Evolutionary conservation across 2,329 filamentous ascomycete species (phyloP).

Genomic region (Ophiostoma triangulosporum): DNA sequence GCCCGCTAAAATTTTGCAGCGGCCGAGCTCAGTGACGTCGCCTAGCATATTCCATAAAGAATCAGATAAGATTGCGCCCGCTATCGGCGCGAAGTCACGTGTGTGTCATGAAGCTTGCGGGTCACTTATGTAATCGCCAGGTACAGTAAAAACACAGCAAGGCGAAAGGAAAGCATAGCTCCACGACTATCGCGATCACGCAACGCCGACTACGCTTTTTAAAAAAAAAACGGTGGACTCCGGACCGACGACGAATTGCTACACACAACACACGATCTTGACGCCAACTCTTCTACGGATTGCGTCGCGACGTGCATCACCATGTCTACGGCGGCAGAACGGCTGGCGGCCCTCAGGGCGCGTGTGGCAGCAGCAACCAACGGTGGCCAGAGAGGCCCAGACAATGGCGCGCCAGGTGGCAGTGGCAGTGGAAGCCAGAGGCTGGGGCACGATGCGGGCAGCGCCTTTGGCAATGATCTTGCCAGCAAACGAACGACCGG

Average conservation of each 20-base stretch:
- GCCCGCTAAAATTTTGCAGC: not conserved
- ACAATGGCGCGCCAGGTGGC: not conserved
- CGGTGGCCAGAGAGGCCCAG: not conserved
- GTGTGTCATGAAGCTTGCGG: too few relatives aligned
- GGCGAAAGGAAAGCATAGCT: not conserved
- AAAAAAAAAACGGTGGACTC: too few relatives aligned
- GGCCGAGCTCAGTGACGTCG: not conserved
- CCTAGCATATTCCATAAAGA: not conserved
- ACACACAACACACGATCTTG: not conserved
- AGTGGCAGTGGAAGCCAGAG: not conserved
- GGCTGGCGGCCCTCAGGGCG: slow-evolving; percentile 65
- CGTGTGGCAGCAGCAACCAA: slow-evolving; percentile 59
- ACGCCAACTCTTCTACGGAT: not conserved
- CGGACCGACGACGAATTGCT: not conserved
- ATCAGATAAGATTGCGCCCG: slow-evolving; percentile 7
- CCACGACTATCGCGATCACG: not conserved
- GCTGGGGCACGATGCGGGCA: not conserved
- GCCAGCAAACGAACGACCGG: slow-evolving; percentile 8
- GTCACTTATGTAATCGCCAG: not conserved
- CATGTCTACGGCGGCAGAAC: slow-evolving; percentile 36
- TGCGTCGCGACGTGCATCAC: not conserved
- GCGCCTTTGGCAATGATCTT: slow-evolving; percentile 26
- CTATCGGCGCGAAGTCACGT: slow-evolving; percentile 9
- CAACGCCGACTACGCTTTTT: not conserved
- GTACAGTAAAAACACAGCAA: not conserved